Conservation (phyloP, 805 yeast genomes). For the Ogataea saltuana region DNA sequence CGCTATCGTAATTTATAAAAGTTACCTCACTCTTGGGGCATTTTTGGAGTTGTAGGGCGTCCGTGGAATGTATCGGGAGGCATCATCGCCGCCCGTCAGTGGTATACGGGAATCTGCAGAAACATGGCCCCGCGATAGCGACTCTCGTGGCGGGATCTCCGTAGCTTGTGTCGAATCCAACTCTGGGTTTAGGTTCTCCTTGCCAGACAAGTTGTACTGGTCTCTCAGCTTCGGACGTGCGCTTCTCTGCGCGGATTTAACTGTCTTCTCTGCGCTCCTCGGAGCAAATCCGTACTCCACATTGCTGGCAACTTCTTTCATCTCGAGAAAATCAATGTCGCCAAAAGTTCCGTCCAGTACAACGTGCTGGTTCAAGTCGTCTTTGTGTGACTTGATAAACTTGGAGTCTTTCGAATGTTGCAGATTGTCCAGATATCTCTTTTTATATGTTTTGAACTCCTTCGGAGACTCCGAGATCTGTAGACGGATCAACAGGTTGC, state of each 20-base stretch:
- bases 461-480: conserved; percentile 32
- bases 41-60: not conserved
- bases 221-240: not conserved
- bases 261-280: not conserved
- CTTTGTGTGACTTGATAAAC: conserved; percentile 19
- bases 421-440: conserved; percentile 19
- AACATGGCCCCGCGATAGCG: too few species aligned
- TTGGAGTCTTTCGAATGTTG: conserved; percentile 16
- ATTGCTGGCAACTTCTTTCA: conserved; percentile 21
- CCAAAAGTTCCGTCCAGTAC: conserved; percentile 19
- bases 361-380: conserved; percentile 22
- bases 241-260: not conserved
- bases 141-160: too few species aligned
- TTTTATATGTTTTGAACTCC: conserved; percentile 33
- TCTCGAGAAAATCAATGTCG: conserved; percentile 21
- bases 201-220: too few species aligned
- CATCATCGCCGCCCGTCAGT: not conserved
- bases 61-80: not conserved
- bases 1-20: not conserved
- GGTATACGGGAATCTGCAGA: too few species aligned
- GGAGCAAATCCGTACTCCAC: conserved; percentile 13
- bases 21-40: not conserved
- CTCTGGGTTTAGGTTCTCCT: too few species aligned
- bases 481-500: conserved; percentile 28
- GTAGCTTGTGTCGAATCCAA: too few species aligned